Evolutionary conservation across 1,139 yeast genomes (phyloP).

Genomic region (Protomyces inouyei): DNA sequence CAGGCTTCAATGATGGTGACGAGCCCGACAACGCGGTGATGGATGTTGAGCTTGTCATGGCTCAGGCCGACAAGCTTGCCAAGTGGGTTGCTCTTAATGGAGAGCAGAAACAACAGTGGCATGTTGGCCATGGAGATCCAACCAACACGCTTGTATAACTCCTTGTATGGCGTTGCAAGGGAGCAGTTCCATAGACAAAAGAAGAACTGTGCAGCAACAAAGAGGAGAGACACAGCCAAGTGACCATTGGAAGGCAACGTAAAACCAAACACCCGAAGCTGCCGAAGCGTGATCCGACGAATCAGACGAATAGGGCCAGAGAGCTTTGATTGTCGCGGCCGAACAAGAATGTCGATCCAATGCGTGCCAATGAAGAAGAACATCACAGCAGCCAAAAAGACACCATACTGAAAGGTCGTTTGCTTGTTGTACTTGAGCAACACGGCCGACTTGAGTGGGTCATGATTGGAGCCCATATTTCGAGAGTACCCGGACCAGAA

Average conservation of each 20-base stretch:
- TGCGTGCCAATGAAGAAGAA: neutral
- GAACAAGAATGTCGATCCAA: neutral
- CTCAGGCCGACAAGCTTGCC: neutral
- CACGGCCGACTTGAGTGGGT: neutral
- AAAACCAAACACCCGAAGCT: neutral
- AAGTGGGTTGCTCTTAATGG: slow-evolving; percentile 5
- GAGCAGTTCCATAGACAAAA: slow-evolving; percentile 1
- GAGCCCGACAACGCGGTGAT: slow-evolving; percentile 2
- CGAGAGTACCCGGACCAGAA: neutral
- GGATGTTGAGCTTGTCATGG: slow-evolving; percentile 2
- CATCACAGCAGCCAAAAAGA: neutral
- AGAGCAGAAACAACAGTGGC: slow-evolving; percentile 2
- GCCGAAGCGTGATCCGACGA: neutral
- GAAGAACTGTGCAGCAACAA: neutral
- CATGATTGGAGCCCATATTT: neutral
- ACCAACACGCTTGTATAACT: slow-evolving; percentile 7
- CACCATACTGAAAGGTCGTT: neutral
- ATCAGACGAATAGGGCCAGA: neutral
- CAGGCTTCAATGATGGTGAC: slow-evolving; percentile 2
- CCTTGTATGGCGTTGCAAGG: neutral
- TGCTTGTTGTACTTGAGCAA: neutral
- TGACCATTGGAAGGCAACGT: neutral
- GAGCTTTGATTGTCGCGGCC: neutral
- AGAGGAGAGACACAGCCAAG: neutral
- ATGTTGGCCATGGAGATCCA: slow-evolving; percentile 9